These are phyloP conservation scores for Populus ilicifolia DNA, from an alignment of 345 rosid genomes.

Conservation along the genomic window DNA sequence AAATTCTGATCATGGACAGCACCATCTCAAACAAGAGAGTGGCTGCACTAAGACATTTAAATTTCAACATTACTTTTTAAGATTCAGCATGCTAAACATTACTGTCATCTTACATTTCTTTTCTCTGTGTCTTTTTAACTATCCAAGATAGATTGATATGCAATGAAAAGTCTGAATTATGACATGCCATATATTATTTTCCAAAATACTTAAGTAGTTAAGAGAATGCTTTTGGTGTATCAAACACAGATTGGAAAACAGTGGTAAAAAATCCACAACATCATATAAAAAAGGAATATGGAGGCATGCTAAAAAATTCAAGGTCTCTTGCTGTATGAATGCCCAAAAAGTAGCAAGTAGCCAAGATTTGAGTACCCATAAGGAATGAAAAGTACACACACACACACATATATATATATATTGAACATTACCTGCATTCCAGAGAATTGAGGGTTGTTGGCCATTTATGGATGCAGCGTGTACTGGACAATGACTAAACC, in stretches of 20 bases:
- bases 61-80: background rate
- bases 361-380: background rate
- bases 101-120: background rate
- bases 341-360: background rate
- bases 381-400: background rate
- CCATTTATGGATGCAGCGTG: conserved; percentile 44
- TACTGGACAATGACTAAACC: conserved; percentile 14
- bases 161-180: background rate
- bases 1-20: background rate
- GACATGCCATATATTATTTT: background rate
- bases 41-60: background rate
- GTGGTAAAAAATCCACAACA: background rate
- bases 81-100: too few species aligned
- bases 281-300: background rate
- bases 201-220: background rate
- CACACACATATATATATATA: background rate
- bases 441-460: conserved; percentile 67
- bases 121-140: background rate
- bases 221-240: background rate
- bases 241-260: background rate
- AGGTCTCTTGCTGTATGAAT: background rate
- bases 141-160: background rate
- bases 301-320: background rate
- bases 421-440: conserved; percentile 52
- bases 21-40: background rate